A percentile compares a stretch with the other conserved stretches of the same genome.
phyloP scores from a whole-genome alignment of 2,329 filamentous ascomycete genomes.

The Phaeoacremonium minimum region DNA sequence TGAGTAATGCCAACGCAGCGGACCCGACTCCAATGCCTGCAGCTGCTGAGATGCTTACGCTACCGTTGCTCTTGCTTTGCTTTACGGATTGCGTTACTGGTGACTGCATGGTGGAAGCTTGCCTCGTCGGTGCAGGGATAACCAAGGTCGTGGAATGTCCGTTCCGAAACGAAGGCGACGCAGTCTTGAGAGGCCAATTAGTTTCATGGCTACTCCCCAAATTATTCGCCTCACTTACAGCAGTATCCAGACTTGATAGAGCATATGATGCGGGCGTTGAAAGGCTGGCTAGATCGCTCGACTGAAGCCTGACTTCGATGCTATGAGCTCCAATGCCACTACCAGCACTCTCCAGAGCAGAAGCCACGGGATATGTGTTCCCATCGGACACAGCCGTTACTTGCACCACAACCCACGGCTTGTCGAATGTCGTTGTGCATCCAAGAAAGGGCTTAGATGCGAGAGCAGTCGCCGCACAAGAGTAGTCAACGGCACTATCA shows the following conservation, averaged over 20 bases:
- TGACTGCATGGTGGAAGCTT: too few species aligned
- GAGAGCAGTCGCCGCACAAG: conserved; percentile 8
- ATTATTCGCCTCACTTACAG: not conserved
- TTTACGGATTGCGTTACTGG: too few species aligned
- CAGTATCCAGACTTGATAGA: not conserved
- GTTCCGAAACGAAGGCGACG: not conserved
- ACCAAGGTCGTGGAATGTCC: too few species aligned
- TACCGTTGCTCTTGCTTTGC: not conserved
- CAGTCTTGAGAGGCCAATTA: not conserved
- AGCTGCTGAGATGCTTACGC: conserved; percentile 14
- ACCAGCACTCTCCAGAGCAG: conserved; percentile 1
- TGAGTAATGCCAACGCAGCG: conserved; percentile 12
- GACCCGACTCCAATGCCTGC: conserved; percentile 20
- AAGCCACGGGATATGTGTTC: conserved; percentile 2
- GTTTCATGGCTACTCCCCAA: not conserved
- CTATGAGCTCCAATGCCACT: conserved; percentile 13
- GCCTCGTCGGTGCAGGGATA: too few species aligned
- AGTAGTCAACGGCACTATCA: conserved; percentile 13
- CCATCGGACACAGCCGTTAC: conserved; percentile 15
- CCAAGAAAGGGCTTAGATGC: conserved; percentile 7
- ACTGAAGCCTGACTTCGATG: conserved; percentile 11
- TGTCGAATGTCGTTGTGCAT: conserved; percentile 16
- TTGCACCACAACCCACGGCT: conserved; percentile 9
- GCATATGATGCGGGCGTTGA: too few species aligned
- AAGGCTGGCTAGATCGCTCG: not conserved